phyloP scores from a whole-genome alignment of 805 yeast species.

The Teunomyces gatunensis region DNA sequence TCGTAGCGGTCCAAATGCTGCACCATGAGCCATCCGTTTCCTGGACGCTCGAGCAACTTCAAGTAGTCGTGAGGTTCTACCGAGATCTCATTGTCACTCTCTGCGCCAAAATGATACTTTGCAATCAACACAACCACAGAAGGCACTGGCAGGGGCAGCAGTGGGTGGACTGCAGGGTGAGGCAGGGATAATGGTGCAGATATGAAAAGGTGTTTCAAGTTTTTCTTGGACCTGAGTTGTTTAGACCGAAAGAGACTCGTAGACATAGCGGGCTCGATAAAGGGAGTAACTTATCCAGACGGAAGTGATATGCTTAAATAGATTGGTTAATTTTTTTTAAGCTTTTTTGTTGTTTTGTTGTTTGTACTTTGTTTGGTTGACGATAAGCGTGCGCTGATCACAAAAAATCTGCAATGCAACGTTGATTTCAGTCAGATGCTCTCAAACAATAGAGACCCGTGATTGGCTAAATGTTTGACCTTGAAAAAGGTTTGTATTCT shows the following conservation, averaged over 20 bases:
- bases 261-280: slow-evolving; percentile 14
- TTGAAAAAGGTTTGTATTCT: not conserved
- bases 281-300: not conserved
- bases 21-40: slow-evolving; percentile 41
- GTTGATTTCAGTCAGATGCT: not conserved
- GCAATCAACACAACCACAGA: slow-evolving; percentile 26
- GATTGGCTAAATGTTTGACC: not conserved
- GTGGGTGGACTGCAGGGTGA: slow-evolving; percentile 2
- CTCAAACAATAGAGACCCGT: not conserved
- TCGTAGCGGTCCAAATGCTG: slow-evolving; percentile 21
- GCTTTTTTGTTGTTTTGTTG: not conserved
- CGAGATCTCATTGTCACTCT: slow-evolving; percentile 24
- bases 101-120: slow-evolving; percentile 32
- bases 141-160: slow-evolving; percentile 8
- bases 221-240: slow-evolving; percentile 18
- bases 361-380: not conserved
- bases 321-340: not conserved
- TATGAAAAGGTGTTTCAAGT: slow-evolving; percentile 25
- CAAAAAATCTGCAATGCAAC: slow-evolving; percentile 1
- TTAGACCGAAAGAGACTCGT: slow-evolving; percentile 23
- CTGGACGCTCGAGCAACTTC: slow-evolving; percentile 32
- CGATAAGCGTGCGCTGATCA: slow-evolving; percentile 1
- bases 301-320: not conserved
- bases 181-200: slow-evolving; percentile 19
- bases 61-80: slow-evolving; percentile 27